A percentile compares a stretch with the other conserved stretches of the same genome.
Conservation (phyloP, 371 early-diverging fungal genomes). For the Paraphysoderma sedebokerense region DNA sequence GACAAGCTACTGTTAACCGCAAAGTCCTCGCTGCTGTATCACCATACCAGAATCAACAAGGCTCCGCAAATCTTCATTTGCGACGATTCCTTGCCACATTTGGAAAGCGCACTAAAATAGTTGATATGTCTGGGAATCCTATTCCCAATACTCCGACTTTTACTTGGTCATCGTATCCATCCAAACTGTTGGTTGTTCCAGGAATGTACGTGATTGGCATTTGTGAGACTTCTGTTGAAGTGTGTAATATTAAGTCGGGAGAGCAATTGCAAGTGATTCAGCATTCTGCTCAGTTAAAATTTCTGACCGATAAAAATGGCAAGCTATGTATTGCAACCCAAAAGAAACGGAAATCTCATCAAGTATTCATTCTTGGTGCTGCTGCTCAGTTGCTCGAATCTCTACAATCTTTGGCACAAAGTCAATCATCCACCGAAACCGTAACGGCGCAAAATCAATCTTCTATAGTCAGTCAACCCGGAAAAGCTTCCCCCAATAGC, state of each 20-base stretch:
- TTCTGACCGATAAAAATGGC: not conserved
- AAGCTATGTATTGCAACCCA: not conserved
- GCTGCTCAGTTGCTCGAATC: not conserved
- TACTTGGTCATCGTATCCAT: constrained; percentile 23
- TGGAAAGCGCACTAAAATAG: constrained; percentile 22
- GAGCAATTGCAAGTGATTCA: constrained; percentile 14
- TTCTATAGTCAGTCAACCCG: no score
- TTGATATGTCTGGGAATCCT: constrained; percentile 22
- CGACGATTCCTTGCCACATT: constrained; percentile 32
- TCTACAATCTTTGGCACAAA: no score
- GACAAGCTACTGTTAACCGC: constrained; percentile 16
- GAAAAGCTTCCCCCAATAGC: no score
- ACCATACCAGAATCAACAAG: constrained; percentile 1
- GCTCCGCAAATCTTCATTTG: no score
- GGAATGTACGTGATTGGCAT: constrained; percentile 21
- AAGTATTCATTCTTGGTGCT: not conserved
- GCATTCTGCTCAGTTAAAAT: not conserved
- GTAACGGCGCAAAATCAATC: no score
- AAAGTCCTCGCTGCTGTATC: constrained; percentile 23
- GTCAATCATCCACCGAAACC: no score
- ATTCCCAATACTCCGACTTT: constrained; percentile 10
- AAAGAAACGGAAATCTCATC: not conserved
- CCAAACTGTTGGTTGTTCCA: constrained; percentile 19
- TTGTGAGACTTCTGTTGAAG: constrained; percentile 19
- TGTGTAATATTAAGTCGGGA: constrained; percentile 28